These are phyloP conservation scores for Clavispora santaluciae DNA, from an alignment of 805 yeast species.

Conservation along the genomic window DNA sequence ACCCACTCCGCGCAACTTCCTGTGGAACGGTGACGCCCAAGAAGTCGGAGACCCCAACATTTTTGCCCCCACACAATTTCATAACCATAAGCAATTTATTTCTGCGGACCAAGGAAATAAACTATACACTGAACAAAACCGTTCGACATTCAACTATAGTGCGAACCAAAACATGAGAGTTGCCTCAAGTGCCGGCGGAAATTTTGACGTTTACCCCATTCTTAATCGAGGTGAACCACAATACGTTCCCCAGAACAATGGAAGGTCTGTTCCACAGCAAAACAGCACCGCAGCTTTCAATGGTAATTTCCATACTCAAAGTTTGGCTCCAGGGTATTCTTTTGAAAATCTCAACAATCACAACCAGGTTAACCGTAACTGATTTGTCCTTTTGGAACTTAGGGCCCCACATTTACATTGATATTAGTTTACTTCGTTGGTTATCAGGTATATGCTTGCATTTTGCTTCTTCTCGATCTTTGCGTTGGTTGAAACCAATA, in stretches of 20 bases:
- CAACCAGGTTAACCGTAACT: background rate
- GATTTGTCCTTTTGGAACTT: background rate
- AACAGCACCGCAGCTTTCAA: background rate
- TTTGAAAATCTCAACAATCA: background rate
- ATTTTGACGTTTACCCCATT: background rate
- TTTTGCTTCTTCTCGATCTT: background rate
- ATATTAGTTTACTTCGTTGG: no score
- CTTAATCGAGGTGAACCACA: no score
- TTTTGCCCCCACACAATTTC: background rate
- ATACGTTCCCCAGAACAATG: no score
- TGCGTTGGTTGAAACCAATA: background rate
- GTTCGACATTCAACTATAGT: background rate
- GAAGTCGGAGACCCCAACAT: background rate
- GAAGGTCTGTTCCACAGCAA: no score
- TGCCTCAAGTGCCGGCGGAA: background rate
- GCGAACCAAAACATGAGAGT: background rate
- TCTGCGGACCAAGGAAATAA: background rate
- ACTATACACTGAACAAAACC: slow-evolving; percentile 4
- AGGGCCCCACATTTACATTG: background rate
- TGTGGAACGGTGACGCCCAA: background rate
- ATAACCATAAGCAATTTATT: background rate
- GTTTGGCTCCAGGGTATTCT: background rate
- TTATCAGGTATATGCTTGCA: background rate
- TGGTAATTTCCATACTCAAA: background rate
- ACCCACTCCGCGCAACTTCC: background rate